Evolutionary conservation across 2,329 filamentous ascomycete genomes (phyloP), one percentile per base, ranked within the genome.

Genomic region (Colletotrichum filicis): DNA sequence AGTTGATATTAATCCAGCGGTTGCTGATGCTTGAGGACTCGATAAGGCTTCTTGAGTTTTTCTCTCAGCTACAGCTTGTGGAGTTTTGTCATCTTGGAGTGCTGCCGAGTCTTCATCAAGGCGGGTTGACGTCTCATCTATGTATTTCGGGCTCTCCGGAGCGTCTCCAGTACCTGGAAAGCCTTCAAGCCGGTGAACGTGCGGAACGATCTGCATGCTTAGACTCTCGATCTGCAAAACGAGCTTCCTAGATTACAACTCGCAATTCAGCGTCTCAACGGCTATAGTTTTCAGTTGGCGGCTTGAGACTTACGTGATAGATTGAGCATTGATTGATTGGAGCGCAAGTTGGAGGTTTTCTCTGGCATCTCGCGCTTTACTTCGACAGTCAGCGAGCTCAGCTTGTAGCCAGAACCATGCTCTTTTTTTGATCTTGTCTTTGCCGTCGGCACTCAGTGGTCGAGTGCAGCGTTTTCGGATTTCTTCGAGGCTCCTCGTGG

Each of bases 401-500:
- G 32, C 56, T 3, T 61, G 68, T 2, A 56, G 16, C 8, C 8
- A 59, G 12, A 74, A 32, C 71, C 61, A 74, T 6, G 53, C 66
- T 2, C 7, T 2, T 9, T 24, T 67, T 19, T 12, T 62, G 0
- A 58, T 12, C 14, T 63, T 65, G 22, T 30, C 26, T 35, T 66
- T 69, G 42, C 52, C 57, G 5, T 67, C 26, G 2, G 30, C 2
- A 6, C 4, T 6, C 2, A 6, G 6, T 7, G 53, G 1, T 26
- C 59, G 42, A 0, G 6, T 19, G 24, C 71, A 69, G 12, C 30
- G 28, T 1, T 1, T 14, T 8, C 9, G 3, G 26, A 35, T 22
- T 1, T 4, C 7, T 11, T 16, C 16, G 26, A 60, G 35, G 24
- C 19, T 49, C 0, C 14, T 57, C 0, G 12, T 24, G 0, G 46